These are phyloP conservation scores for Pseudogymnoascus sp. DNA, from an alignment of 2,329 filamentous ascomycete species.

Conservation along the genomic window DNA sequence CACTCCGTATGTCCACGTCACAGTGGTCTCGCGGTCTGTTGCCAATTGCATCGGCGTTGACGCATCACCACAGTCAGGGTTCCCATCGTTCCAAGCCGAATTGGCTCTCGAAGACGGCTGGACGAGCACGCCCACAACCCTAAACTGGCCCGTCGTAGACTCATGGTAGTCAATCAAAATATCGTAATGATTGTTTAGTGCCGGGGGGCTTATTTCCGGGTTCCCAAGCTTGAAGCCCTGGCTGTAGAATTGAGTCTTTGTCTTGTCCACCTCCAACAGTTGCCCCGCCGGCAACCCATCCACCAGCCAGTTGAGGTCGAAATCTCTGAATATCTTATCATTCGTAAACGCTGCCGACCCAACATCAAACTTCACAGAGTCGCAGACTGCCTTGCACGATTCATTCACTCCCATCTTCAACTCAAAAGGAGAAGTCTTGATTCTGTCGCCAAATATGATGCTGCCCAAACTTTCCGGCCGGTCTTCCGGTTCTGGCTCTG, in stretches of 20 bases:
- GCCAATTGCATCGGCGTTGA: constrained; percentile 54
- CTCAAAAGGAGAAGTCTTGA: constrained; percentile 92
- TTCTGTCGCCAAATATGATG: constrained; percentile 94
- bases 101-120: constrained; percentile 66
- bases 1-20: constrained; percentile 87
- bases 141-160: constrained; percentile 60
- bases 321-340: constrained; percentile 70
- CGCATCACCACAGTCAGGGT: constrained; percentile 51
- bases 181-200: constrained; percentile 91
- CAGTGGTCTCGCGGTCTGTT: constrained; percentile 53
- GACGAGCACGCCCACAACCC: constrained; percentile 88
- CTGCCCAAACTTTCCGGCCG: constrained; percentile 86
- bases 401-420: constrained; percentile 81
- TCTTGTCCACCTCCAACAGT: constrained; percentile 66
- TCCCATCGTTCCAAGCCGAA: constrained; percentile 39
- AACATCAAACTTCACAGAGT: constrained; percentile 54
- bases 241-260: constrained; percentile 74
- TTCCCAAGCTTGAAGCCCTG: constrained; percentile 79
- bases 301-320: constrained; percentile 91
- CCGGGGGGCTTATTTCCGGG: constrained; percentile 45
- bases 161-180: constrained; percentile 90
- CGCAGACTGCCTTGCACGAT: constrained; percentile 75
- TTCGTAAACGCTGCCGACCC: constrained; percentile 72
- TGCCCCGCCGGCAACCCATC: constrained; percentile 91
- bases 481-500: constrained; percentile 65